Conservation (phyloP, 345 rosid species). For the Eucalyptus coolabah region DNA sequence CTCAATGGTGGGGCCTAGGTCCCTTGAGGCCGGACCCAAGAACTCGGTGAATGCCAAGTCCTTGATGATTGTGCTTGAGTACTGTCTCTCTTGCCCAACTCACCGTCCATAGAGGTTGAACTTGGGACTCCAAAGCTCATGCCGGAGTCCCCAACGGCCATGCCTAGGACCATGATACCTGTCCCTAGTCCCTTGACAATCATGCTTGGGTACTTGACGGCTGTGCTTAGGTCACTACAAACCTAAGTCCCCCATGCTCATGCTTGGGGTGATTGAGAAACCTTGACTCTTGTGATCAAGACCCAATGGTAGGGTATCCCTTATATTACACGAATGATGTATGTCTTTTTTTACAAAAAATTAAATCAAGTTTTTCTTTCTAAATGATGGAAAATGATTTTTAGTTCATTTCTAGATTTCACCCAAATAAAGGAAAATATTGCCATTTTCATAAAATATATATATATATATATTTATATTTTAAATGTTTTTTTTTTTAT, state of each 20-base stretch:
- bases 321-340: neutral
- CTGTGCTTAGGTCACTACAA: neutral
- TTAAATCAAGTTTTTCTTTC: neutral
- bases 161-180: rapidly evolving
- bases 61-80: neutral
- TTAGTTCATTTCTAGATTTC: neutral
- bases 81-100: neutral
- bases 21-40: neutral
- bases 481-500: neutral
- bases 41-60: neutral
- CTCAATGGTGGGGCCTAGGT: neutral
- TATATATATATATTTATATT: no score
- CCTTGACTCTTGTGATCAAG: neutral
- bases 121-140: neutral
- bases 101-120: neutral
- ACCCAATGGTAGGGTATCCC: neutral
- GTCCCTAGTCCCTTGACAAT: neutral
- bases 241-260: neutral
- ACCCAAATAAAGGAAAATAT: neutral
- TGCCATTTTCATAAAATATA: neutral
- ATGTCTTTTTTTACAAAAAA: neutral
- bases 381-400: neutral
- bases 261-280: neutral
- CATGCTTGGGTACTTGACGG: neutral
- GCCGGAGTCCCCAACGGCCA: neutral